These are phyloP conservation scores for Trichoderma orchidacearum DNA, from an alignment of 495 filamentous ascomycete species.

Conservation along the genomic window DNA sequence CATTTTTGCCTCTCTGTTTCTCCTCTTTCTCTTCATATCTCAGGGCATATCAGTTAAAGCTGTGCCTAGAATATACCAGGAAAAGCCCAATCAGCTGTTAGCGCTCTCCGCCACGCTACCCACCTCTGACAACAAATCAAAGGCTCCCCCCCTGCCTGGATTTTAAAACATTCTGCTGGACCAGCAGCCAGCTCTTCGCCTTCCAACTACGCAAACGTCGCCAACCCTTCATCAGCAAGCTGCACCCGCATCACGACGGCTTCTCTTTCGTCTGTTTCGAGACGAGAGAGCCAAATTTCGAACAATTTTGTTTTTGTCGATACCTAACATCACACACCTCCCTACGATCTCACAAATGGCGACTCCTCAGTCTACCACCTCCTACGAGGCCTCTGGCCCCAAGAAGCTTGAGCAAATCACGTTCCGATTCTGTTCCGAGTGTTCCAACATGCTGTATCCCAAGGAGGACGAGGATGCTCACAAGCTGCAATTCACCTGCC, in stretches of 20 bases:
- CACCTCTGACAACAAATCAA: too few species aligned
- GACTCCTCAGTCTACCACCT: constrained; percentile 42
- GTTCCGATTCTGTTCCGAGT: constrained; percentile 96
- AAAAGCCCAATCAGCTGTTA: neutral
- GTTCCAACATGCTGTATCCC: constrained; percentile 95
- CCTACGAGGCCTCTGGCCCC: constrained; percentile 25
- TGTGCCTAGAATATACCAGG: neutral
- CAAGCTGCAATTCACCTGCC: constrained; percentile 50
- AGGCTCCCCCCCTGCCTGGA: neutral
- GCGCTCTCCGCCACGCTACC: neutral
- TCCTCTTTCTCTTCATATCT: neutral
- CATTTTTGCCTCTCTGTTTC: neutral
- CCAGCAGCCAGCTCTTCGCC: neutral
- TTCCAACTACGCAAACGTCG: too few species aligned
- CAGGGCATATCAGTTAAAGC: too few species aligned
- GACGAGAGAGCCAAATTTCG: too few species aligned
- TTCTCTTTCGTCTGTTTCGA: too few species aligned
- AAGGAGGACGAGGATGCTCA: constrained; percentile 63
- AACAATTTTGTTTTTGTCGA: too few species aligned
- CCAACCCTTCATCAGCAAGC: too few species aligned
- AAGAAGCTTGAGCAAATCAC: constrained; percentile 66
- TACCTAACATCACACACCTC: too few species aligned
- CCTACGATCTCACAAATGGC: constrained; percentile 32
- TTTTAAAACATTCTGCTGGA: neutral
- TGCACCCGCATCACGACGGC: too few species aligned